Evolutionary conservation across 2,329 filamentous ascomycete genomes (phyloP), one percentile per base, ranked within the genome.

Genomic region (Apiospora pterosperma): DNA sequence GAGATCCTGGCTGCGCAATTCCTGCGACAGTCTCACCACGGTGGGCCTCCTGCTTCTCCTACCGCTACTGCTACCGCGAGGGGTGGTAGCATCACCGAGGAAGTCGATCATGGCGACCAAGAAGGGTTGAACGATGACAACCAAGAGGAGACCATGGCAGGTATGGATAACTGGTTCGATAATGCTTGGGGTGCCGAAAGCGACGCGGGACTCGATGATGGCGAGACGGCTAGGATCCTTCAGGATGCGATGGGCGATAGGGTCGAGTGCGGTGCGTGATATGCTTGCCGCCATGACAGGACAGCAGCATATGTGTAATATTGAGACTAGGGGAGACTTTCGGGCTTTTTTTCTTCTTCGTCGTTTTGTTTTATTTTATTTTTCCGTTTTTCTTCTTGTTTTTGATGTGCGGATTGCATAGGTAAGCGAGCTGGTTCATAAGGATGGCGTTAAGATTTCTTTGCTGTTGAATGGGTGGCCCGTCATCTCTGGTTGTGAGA

Each of bases 131-230:
- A 59, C 8, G 31, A 31, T 7, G 63, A 69, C 12, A 67, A 65
- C 10, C 39, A n/a, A 25, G 36, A 36, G 71, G 72, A 12, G 70
- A 69, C 21, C 70, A 74, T 68, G 73, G 76, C 0, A 73, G 75
- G 48, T 4, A 55, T 64, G 19, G 73, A 71, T 5, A 76, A 78
- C 31, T 80, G 79, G 79, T 77, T 81, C 25, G 76, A 78, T 63
- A 70, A 68, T 23, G 72, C 73, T 16, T 80, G 78, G 78, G 67
- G 67, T 16, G 68, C 69, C 23, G 73, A 74, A 21, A 70, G 69
- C 21, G 71, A 75, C 31, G 70, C 5, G 23, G 58, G 19, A 7
- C 28, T 36, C 19, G 31, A 59, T 28, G 55, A 59, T n/a, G 19
- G 19, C 8, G 55, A 36, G 10, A 23, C 55, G 28, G 31, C 58